Conservation (phyloP, 805 yeast species). For the Ogataea pignaliae region DNA sequence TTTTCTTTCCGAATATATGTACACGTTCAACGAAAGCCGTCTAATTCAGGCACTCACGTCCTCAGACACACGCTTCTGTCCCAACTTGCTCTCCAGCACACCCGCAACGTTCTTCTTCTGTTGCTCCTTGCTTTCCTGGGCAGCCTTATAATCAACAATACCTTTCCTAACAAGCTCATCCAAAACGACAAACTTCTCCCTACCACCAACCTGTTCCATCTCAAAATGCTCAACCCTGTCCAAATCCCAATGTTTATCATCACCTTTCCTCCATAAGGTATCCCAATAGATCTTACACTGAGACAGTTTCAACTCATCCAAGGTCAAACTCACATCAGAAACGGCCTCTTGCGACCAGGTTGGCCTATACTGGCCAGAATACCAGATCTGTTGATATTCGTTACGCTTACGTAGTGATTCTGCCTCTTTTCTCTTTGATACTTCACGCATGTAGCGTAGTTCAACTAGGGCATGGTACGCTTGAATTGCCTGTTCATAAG, state of each 20-base stretch:
- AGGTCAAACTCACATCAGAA: conserved; percentile 68
- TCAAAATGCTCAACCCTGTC: conserved; percentile 57
- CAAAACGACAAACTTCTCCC: conserved; percentile 63
- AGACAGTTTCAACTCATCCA: conserved; percentile 53
- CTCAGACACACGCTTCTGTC: background rate
- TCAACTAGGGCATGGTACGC: conserved; percentile 73
- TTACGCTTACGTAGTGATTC: conserved; percentile 66
- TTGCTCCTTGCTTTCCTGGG: background rate
- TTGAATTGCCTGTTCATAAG: conserved; percentile 59
- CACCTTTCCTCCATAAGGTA: conserved; percentile 83
- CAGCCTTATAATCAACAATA: conserved; percentile 15
- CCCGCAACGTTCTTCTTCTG: background rate
- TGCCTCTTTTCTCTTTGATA: conserved; percentile 53
- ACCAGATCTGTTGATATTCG: conserved; percentile 80
- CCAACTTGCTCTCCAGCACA: background rate
- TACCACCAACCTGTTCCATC: conserved; percentile 52
- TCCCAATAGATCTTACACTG: conserved; percentile 71
- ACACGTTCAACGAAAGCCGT: no score
- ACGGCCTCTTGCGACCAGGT: conserved; percentile 88
- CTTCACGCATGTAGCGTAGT: conserved; percentile 70
- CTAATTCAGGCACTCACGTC: no score
- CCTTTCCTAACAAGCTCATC: conserved; percentile 47
- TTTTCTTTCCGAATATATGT: no score
- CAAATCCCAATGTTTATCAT: conserved; percentile 62
- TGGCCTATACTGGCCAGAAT: conserved; percentile 83